Base-by-base conservation (phyloP, 2,329 filamentous ascomycete species). In the Alternaria sp. region DNA sequence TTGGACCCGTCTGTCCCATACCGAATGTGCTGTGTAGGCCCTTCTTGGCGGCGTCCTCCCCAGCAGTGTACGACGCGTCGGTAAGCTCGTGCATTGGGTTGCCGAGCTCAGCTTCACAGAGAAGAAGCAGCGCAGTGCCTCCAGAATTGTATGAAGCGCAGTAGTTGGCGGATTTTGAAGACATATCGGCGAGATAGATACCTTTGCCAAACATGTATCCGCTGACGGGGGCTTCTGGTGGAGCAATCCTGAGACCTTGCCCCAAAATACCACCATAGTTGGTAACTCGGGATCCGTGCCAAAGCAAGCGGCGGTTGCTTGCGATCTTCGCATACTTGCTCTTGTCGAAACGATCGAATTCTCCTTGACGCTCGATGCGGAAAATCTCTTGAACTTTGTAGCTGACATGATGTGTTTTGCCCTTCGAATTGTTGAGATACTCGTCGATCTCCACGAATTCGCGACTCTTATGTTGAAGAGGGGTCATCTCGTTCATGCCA, bases 121-220 rank as follows among this genome's bases (percentile, higher is more conserved):
- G 88, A 17, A 97, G 85, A 5, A 97, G 83, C 4, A 97, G 83
- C 0, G 89, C 93, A 21, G 89, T 88, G 19, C 88, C 86, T n/a
- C 85, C 87, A n/a, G 90, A 91, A 63, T 82, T 85, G 67, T 81
- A 76, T 0, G 88, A 77, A 56, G 79, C 86, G 76, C 92, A 96
- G 81, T 97, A 97, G 71, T 88, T 88, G 15, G 92, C 92, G 3
- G 90, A 93, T 81, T 96, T 97, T 76, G 88, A 91, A 4, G 76
- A 78, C 85, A 93, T 93, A 73, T 96, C 93, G 3, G 93, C 93
- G 3, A 97, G 86, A 75, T 97, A 97, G 50, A 97, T 91, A 47
- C 93, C 93, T 79, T 96, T 96, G 61, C 91, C 93, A 69, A 96
- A 97, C 91, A 95, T 95, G 82, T 95, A 93, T 1, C 92, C 92